Conservation (phyloP, 495 filamentous ascomycete genomes). For the Hyaloscypha bicolor region DNA sequence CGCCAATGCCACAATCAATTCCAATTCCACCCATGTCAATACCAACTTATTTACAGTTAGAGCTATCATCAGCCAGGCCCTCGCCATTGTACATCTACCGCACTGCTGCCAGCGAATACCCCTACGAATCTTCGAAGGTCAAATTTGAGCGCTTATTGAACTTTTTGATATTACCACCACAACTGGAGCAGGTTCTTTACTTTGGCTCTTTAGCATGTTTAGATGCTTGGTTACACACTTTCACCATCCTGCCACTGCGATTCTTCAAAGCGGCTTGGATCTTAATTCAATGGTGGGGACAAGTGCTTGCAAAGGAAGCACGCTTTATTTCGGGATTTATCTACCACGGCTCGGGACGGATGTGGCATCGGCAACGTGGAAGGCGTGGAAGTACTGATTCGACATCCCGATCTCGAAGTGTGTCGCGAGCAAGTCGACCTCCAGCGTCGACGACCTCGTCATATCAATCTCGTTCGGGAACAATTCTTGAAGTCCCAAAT, state of each 20-base stretch:
- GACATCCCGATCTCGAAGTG: conserved; percentile 30
- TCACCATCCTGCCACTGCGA: conserved; percentile 89
- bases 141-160: conserved; percentile 94
- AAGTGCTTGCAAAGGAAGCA: conserved; percentile 64
- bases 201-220: conserved; percentile 91
- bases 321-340: conserved; percentile 72
- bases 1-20: conserved; percentile 31
- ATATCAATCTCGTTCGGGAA: conserved; percentile 22
- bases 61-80: conserved; percentile 78
- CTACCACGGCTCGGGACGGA: conserved; percentile 70
- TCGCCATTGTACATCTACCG: conserved; percentile 89
- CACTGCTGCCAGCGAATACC: conserved; percentile 69
- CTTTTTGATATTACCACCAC: conserved; percentile 78
- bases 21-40: conserved; percentile 85
- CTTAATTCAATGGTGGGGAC: conserved; percentile 70
- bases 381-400: conserved; percentile 50
- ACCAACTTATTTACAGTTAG: conserved; percentile 85
- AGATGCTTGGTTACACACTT: conserved; percentile 96
- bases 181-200: conserved; percentile 80
- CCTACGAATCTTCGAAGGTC: conserved; percentile 94
- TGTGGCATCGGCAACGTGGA: conserved; percentile 63
- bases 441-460: conserved; percentile 25
- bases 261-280: conserved; percentile 84
- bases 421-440: conserved; percentile 23
- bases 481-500: conserved; percentile 15